Evolutionary conservation across 345 rosid genomes (phyloP), one percentile per base, ranked within the genome.

Genomic region (Conringia planisiliqua): DNA sequence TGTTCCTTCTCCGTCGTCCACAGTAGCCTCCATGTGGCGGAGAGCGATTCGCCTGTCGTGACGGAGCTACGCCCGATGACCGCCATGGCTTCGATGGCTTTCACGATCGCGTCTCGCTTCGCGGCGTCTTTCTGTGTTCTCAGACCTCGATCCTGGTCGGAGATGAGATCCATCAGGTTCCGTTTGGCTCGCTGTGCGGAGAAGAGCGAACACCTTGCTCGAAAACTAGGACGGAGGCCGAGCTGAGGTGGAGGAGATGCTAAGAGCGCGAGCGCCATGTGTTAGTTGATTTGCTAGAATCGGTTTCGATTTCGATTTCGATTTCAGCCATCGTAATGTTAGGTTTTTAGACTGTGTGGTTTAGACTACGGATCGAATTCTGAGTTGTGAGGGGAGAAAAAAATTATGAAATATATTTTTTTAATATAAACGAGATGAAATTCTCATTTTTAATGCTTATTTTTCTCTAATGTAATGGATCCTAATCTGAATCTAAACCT

Each of bases 1-100:
- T 89, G 98, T 81, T 89, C 98, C 78, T 89, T 93, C 89, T 93
- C 98, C 57, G 98, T 89, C 24, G 94, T 91, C 97, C 98, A 93
- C 50, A 89, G 86, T 47, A 91, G 74, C 60, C 98, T 80, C 96
- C 97, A 94, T 42, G 96, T 89, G 73, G 91, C 85, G 9, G 96
- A 88, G 8, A 94, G 89, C 8, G 90, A 78, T 7, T 50, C 74
- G 0, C 68, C 88, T 30, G 97, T 94, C 69, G 97, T 91, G 76
- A 79, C 68, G 3, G 83, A 78, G 27, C 68, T 82, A 1, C 81
- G 73, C 27, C 97, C 97, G 24, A 88, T 66, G 7, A 57, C 81
- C 62, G 96, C 90, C 85, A 91, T 61, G 55, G 78, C 85, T 6
- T 80, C 89, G 66, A 93, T 88, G 60, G 96, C 90, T 22, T 81